These are phyloP conservation scores for Fusarium siculi DNA, from an alignment of 2,329 filamentous ascomycete species.

Conservation along the genomic window DNA sequence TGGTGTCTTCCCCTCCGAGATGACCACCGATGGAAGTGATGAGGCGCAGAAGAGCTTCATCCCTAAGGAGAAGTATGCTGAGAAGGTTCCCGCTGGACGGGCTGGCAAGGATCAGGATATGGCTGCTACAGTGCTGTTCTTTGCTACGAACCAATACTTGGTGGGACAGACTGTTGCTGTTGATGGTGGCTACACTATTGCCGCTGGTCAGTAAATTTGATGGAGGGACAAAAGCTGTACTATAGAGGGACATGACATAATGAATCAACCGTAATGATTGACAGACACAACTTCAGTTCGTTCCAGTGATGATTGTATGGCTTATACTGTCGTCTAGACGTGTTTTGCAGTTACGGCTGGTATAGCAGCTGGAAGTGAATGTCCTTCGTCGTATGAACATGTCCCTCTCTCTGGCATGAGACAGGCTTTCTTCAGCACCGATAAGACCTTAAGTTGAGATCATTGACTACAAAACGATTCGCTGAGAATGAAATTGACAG, in stretches of 20 bases:
- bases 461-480: no score
- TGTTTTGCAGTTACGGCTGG: fast-evolving
- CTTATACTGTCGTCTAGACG: no score
- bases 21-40: slow-evolving; percentile 66
- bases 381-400: background rate
- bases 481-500: background rate
- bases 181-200: slow-evolving; percentile 57
- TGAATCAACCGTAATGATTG: background rate
- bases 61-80: slow-evolving; percentile 65
- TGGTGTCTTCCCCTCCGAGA: slow-evolving; percentile 77
- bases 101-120: slow-evolving; percentile 79
- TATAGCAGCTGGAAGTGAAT: background rate
- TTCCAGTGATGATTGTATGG: fast-evolving
- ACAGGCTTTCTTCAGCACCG: no score
- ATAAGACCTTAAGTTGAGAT: background rate
- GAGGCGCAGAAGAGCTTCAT: slow-evolving; percentile 68
- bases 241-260: background rate
- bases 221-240: background rate
- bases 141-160: slow-evolving; percentile 56
- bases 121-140: slow-evolving; percentile 72
- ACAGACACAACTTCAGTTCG: background rate
- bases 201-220: slow-evolving; percentile 42
- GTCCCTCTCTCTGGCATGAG: background rate
- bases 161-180: slow-evolving; percentile 57
- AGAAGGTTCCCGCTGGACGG: slow-evolving; percentile 71